Conservation (phyloP, 768 basidiomycete genomes). For the Gymnopilus junonius region DNA sequence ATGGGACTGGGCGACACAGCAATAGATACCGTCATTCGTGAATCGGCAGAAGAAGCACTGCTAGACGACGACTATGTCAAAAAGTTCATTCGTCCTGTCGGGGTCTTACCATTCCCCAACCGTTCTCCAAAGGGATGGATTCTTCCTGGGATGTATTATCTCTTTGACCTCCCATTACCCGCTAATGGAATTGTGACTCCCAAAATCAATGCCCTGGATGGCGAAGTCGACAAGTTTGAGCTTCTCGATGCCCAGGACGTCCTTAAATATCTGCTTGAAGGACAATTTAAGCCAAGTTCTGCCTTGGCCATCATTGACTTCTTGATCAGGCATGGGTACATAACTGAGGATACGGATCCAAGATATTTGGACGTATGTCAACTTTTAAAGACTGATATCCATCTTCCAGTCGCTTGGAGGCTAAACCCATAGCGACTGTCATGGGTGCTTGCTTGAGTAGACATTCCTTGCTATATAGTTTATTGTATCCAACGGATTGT, state of each 20-base stretch:
- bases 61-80: slow-evolving; percentile 40
- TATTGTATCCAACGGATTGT: not conserved
- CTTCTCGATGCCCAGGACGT: slow-evolving; percentile 38
- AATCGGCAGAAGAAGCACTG: slow-evolving; percentile 48
- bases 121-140: slow-evolving; percentile 47
- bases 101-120: slow-evolving; percentile 44
- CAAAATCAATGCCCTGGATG: slow-evolving; percentile 39
- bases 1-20: slow-evolving; percentile 44
- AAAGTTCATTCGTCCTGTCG: slow-evolving; percentile 34
- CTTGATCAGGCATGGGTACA: slow-evolving; percentile 40
- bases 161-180: slow-evolving; percentile 47
- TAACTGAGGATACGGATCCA: slow-evolving; percentile 36
- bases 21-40: slow-evolving; percentile 40
- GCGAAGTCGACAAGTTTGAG: slow-evolving; percentile 47
- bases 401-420: slow-evolving; percentile 31
- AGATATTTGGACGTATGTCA: slow-evolving; percentile 34
- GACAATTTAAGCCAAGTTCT: slow-evolving; percentile 46
- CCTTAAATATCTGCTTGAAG: slow-evolving; percentile 35
- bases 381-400: slow-evolving; percentile 29
- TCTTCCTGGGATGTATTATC: slow-evolving; percentile 49
- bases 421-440: slow-evolving; percentile 8
- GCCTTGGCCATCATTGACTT: slow-evolving; percentile 48
- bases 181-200: slow-evolving; percentile 36
- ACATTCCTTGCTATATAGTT: not conserved
- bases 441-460: not conserved